These are phyloP conservation scores for Mrakia gelida DNA, from an alignment of 768 basidiomycete species.

Conservation along the genomic window DNA sequence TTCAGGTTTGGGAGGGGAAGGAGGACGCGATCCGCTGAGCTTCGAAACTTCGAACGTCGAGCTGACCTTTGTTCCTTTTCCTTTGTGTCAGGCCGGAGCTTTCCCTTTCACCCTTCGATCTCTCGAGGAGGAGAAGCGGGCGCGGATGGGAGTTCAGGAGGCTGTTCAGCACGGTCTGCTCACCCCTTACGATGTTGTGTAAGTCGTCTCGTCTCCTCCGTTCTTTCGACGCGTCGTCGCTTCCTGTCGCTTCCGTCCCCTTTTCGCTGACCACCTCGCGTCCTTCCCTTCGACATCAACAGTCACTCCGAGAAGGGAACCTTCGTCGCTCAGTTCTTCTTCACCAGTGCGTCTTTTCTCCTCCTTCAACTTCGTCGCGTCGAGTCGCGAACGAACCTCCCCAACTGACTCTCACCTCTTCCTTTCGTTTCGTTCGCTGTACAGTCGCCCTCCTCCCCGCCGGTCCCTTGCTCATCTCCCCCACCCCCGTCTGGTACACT, in stretches of 20 bases:
- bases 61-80: background rate
- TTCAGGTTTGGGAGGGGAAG: background rate
- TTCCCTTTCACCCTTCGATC: conserved; percentile 97
- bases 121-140: conserved; percentile 92
- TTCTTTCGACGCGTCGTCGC: background rate
- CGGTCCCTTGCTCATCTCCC: conserved; percentile 81
- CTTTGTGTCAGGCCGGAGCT: conserved; percentile 59
- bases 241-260: background rate
- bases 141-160: conserved; percentile 90
- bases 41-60: background rate
- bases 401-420: background rate
- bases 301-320: conserved; percentile 51
- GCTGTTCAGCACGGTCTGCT: conserved; percentile 91
- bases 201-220: conserved; percentile 43
- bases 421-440: background rate
- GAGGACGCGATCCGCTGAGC: background rate
- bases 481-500: conserved; percentile 88
- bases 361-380: conserved; percentile 34
- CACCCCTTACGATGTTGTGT: conserved; percentile 93
- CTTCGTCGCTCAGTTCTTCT: conserved; percentile 91
- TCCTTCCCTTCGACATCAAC: conserved; percentile 55
- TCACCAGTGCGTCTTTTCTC: conserved; percentile 52
- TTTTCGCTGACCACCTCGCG: background rate
- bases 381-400: background rate
- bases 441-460: conserved; percentile 74